Evolutionary conservation across 768 basidiomycete genomes (phyloP).

Genomic region (Phanerodontia chrysosporium): DNA sequence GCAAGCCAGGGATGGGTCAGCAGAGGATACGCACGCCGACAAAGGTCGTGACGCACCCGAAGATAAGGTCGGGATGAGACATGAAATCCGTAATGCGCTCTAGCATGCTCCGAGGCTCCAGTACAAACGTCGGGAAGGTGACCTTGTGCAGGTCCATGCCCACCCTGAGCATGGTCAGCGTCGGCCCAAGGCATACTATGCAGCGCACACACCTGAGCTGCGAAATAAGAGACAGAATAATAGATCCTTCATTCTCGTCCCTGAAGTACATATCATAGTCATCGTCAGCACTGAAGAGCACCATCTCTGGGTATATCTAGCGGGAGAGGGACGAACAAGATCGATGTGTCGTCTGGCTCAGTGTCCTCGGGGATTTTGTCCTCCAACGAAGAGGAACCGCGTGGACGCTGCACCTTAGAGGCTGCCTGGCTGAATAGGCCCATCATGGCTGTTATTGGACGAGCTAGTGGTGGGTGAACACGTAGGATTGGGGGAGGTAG

Average conservation of each 20-base stretch:
- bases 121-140: slow-evolving; percentile 90
- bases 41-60: slow-evolving; percentile 58
- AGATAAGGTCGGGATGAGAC: slow-evolving; percentile 96
- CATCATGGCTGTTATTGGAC: slow-evolving; percentile 55
- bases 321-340: slow-evolving; percentile 58
- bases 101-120: slow-evolving; percentile 95
- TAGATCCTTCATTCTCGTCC: slow-evolving; percentile 91
- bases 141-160: slow-evolving; percentile 97
- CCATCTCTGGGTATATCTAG: slow-evolving; percentile 7
- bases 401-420: slow-evolving; percentile 62
- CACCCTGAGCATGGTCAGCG: slow-evolving; percentile 45
- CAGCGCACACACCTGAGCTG: slow-evolving; percentile 70
- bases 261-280: slow-evolving; percentile 37
- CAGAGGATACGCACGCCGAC: neutral
- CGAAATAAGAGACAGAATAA: slow-evolving; percentile 82
- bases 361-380: slow-evolving; percentile 77
- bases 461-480: neutral
- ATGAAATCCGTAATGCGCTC: slow-evolving; percentile 99
- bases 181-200: neutral
- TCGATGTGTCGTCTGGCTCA: slow-evolving; percentile 85
- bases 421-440: slow-evolving; percentile 72
- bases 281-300: slow-evolving; percentile 26
- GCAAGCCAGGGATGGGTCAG: slow-evolving; percentile 4
- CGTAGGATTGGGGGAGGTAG: slow-evolving; percentile 5
- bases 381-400: slow-evolving; percentile 52